Percentiles rank a stretch among this genome's conserved stretches.
phyloP scores from a whole-genome alignment of 768 basidiomycete genomes.

The Hygrophoropsis aurantiaca region DNA sequence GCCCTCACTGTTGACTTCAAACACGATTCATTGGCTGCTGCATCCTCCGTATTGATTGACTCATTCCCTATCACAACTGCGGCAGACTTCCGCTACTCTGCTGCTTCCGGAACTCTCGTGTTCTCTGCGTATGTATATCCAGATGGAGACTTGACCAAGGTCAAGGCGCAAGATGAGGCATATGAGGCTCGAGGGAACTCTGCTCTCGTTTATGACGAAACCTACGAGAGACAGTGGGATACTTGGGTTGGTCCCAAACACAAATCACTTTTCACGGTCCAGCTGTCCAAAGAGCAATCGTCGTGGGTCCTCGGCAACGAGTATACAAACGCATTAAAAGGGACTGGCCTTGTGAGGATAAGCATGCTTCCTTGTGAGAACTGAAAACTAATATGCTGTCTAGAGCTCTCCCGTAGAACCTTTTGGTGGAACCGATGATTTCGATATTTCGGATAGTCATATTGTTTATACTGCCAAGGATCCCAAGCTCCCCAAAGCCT shows the following conservation, averaged over 20 bases:
- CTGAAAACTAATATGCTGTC: not conserved
- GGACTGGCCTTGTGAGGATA: conserved; percentile 64
- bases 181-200: conserved; percentile 73
- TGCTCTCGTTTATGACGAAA: conserved; percentile 68
- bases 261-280: conserved; percentile 69
- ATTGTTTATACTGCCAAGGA: conserved; percentile 89
- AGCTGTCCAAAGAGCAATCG: conserved; percentile 44
- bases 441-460: conserved; percentile 65
- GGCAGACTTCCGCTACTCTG: conserved; percentile 68
- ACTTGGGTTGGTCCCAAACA: conserved; percentile 74
- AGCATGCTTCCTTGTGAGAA: conserved; percentile 1
- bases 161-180: conserved; percentile 65
- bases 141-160: conserved; percentile 70
- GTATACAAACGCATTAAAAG: conserved; percentile 61
- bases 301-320: conserved; percentile 54
- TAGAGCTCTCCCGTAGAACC: conserved; percentile 80
- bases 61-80: conserved; percentile 67
- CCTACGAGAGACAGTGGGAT: conserved; percentile 79
- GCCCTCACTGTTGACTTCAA: conserved; percentile 54
- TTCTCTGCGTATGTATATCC: conserved; percentile 85
- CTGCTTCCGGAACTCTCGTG: conserved; percentile 59
- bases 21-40: conserved; percentile 30
- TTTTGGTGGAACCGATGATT: conserved; percentile 83
- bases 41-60: conserved; percentile 50
- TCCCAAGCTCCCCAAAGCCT: conserved; percentile 69